These are phyloP conservation scores for Cladosporium oxysporum DNA, from an alignment of 2,329 filamentous ascomycete species.

Conservation along the genomic window DNA sequence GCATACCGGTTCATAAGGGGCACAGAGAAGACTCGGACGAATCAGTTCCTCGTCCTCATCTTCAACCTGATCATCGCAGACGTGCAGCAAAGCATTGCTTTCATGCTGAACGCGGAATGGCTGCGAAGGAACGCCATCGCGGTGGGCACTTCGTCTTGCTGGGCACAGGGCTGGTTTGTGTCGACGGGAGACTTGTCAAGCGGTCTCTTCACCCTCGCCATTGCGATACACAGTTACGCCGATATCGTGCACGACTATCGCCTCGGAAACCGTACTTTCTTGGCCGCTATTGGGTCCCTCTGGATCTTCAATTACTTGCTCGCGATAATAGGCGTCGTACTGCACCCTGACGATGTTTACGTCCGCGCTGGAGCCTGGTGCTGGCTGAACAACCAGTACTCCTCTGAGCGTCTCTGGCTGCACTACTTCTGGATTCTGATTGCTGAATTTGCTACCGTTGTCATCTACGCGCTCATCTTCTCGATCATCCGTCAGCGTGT, in stretches of 20 bases:
- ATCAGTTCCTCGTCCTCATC: constrained; percentile 68
- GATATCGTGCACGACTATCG: constrained; percentile 59
- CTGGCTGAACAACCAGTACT: constrained; percentile 60
- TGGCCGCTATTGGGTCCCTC: constrained; percentile 47
- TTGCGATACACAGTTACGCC: constrained; percentile 65
- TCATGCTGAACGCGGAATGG: constrained; percentile 63
- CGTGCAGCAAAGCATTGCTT: constrained; percentile 65
- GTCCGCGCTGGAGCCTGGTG: constrained; percentile 68
- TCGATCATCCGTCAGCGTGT: constrained; percentile 43
- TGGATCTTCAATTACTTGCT: constrained; percentile 64
- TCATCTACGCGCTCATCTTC: constrained; percentile 50
- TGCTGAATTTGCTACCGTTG: constrained; percentile 52
- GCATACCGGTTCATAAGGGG: constrained; percentile 50
- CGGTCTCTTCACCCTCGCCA: constrained; percentile 65
- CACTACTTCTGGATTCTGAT: constrained; percentile 66
- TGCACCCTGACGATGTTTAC: constrained; percentile 52
- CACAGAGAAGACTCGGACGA: constrained; percentile 44
- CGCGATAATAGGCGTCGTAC: constrained; percentile 50
- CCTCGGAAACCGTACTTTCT: constrained; percentile 53
- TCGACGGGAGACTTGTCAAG: constrained; percentile 65
- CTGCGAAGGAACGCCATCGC: constrained; percentile 54
- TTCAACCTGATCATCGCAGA: constrained; percentile 69
- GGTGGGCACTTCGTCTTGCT: constrained; percentile 57
- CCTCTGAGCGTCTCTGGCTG: constrained; percentile 57
- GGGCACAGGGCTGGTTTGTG: constrained; percentile 66